Conservation (phyloP, 176 grass and related monocot genomes). For the Carex cristatella region DNA sequence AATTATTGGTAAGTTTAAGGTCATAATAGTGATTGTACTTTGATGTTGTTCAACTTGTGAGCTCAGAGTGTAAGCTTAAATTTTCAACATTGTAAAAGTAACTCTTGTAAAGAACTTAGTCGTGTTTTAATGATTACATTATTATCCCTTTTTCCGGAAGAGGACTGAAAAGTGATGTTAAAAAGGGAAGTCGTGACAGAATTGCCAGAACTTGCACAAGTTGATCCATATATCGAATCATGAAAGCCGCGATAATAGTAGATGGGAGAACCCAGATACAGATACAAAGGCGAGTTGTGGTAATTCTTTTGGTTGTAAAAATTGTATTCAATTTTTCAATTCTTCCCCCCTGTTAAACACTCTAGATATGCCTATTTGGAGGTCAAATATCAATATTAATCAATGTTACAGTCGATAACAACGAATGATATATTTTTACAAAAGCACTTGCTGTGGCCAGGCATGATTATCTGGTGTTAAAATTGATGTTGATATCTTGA, state of each 20-base stretch:
- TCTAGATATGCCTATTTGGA: background rate
- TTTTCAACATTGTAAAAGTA: background rate
- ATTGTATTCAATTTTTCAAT: background rate
- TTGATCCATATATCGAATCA: background rate
- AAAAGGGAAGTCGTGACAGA: background rate
- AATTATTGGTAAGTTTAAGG: constrained; percentile 30
- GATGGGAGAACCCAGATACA: background rate
- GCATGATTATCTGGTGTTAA: no score
- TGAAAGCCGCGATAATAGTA: background rate
- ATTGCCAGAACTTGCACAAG: background rate
- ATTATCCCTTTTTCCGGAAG: background rate
- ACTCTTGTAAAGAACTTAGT: constrained; percentile 24
- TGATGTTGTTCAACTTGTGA: constrained; percentile 21
- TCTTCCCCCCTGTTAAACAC: background rate
- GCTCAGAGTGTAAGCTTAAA: constrained; percentile 10
- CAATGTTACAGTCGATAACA: no score
- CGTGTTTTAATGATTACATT: constrained; percentile 4
- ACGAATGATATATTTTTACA: no score
- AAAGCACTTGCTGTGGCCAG: no score
- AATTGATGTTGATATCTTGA: no score
- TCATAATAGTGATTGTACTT: constrained; percentile 51
- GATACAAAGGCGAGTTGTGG: background rate
- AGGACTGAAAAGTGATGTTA: background rate
- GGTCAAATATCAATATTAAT: background rate
- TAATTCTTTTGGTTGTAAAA: background rate